A percentile compares a stretch with the other conserved stretches of the same genome.
Conservation (phyloP, 345 rosid species). For the Lepidium didymum region DNA sequence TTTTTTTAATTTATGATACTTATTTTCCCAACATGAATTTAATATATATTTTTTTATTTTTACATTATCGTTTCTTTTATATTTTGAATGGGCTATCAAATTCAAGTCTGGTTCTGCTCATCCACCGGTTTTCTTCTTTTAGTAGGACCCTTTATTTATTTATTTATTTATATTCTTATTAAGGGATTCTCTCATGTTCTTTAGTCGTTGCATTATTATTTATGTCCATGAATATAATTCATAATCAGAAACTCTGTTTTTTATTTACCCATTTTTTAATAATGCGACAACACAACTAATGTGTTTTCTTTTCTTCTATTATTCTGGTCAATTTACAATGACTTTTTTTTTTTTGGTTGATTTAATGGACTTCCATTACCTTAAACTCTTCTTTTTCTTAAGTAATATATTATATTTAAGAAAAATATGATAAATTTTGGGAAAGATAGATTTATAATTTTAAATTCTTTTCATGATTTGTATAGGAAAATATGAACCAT, state of each 20-base stretch:
- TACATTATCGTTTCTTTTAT: too few species aligned
- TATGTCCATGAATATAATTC: neutral
- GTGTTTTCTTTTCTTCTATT: neutral
- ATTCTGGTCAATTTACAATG: neutral
- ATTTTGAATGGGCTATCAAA: too few species aligned
- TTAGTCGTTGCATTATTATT: slow-evolving; percentile 1
- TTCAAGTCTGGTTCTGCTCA: too few species aligned
- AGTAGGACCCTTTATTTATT: neutral
- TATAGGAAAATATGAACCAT: too few species aligned
- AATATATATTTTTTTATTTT: too few species aligned
- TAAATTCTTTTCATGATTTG: too few species aligned
- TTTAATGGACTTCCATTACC: neutral
- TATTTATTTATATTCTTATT: neutral
- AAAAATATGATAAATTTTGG: too few species aligned
- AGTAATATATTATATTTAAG: too few species aligned
- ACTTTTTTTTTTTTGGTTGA: neutral
- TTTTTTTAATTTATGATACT: too few species aligned
- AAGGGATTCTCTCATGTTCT: slow-evolving; percentile 13
- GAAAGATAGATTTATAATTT: too few species aligned
- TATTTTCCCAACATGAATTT: too few species aligned
- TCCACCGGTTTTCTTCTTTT: neutral
- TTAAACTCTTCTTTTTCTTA: neutral
- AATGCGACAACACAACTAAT: neutral
- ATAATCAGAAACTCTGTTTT: neutral
- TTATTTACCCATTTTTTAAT: neutral